A percentile compares a stretch with the other conserved stretches of the same genome.
These are phyloP conservation scores for Coemansia sp. DNA, from an alignment of 192 early-diverging fungal species.

Conservation along the genomic window DNA sequence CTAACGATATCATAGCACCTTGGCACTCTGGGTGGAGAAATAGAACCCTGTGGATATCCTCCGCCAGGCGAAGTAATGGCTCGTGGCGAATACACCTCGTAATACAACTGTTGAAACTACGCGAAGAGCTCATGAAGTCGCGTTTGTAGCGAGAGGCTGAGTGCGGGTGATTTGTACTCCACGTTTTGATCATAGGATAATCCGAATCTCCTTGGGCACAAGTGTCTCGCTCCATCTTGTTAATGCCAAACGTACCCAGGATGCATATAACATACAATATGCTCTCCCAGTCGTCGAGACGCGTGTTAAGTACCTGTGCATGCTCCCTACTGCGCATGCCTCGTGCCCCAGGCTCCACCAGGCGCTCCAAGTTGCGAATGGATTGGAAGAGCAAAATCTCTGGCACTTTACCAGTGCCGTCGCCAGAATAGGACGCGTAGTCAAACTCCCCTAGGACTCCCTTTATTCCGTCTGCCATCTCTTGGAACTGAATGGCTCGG, in stretches of 20 bases:
- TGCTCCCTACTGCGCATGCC: background rate
- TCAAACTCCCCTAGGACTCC: background rate
- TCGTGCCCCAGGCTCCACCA: background rate
- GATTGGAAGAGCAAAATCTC: conserved; percentile 22
- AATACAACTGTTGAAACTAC: too few relatives aligned
- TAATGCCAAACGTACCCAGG: background rate
- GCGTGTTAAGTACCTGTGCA: too few relatives aligned
- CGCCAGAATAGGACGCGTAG: background rate
- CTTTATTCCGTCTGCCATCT: background rate
- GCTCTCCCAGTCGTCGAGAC: background rate
- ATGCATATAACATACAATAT: background rate
- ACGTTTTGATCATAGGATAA: background rate
- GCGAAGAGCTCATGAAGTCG: background rate
- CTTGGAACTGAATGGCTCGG: background rate
- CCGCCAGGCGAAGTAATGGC: background rate
- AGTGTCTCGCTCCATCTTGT: background rate
- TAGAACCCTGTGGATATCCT: background rate
- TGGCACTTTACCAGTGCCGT: background rate
- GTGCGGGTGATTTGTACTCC: too few relatives aligned
- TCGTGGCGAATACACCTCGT: too few relatives aligned
- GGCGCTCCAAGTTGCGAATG: conserved; percentile 21
- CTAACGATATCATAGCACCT: too few relatives aligned
- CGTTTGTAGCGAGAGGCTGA: background rate
- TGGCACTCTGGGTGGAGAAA: background rate
- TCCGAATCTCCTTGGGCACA: background rate